Evolutionary conservation across 306 rosid species (phyloP), one percentile per base, ranked within the genome.

Genomic region (Cucurbita pepo): DNA sequence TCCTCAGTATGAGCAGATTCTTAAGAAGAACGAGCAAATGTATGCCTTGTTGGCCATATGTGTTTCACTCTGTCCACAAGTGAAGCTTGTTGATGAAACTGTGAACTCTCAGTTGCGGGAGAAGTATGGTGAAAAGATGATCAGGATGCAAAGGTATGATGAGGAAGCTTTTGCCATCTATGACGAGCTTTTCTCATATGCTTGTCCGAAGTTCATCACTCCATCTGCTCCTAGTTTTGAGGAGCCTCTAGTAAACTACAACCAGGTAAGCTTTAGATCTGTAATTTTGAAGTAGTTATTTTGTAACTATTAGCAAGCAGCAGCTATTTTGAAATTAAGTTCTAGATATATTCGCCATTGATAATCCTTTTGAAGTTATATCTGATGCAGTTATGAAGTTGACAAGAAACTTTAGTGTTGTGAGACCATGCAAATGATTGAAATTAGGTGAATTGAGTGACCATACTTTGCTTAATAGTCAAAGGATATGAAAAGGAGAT

Each of bases 21-120:
- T 94, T 72, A 94, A 94, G 84, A 94, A 94, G 86, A 94, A 94
- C 63, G 99, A 94, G 76, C 97, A 94, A 80, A 91, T 94, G 99
- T 94, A 94, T 85, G 99, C 97, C 71, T 82, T 94, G 90, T 85
- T 91, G 91, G 97, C 99, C 15, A 84, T 91, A 75, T 73, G 86
- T 71, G 97, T 94, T 71, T 94, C 99, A 22, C 96, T 94, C 37
- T 94, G 99, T 54, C 97, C 99, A 63, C 96, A 89, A 80, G 88
- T 71, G 75, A 86, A 83, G 78, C 94, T 94, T 80, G 83, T 94
- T 80, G 97, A 94, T 73, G 99, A 91, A 82, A 86, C 95, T 43
- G 97, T 94, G 77, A 89, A 86, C 83, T 71, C 92, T 75, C 99
- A 94, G 81, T 77, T 94, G 82, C 90, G 91, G 40, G 99, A 91